Base-by-base conservation (phyloP, 2,329 filamentous ascomycete species). In the Dactylellina cionopaga region DNA sequence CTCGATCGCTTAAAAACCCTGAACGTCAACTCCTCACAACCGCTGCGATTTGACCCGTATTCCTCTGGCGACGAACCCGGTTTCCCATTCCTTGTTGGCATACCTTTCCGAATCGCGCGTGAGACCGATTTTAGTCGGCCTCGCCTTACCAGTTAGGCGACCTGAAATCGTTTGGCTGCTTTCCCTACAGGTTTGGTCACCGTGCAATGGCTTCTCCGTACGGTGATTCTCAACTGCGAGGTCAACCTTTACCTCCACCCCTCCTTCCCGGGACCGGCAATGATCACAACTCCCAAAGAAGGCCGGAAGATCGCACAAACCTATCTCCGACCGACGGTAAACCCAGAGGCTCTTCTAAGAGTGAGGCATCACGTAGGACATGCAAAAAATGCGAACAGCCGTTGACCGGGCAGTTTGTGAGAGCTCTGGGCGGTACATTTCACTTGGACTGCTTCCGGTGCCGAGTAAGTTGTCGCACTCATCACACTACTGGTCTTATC, bases 381-480 rank as follows among this genome's bases (percentile, higher is more conserved):
- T 94, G 91, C 82, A 93, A 92, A 78, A 97, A 96, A 81, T 99
- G 95, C 79, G 88, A 89, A 75, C 90, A 94, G 80, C 85, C 89
- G 60, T 84, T 99, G 80, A 96, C 92, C 0, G 95, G 95, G 43
- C 95, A 99, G 81, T 99, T 98, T 80, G 95, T 99, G 75, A 88
- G 95, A 77, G 95, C 95, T 46, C 83, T 99, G 62, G 92, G 93
- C 60, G 93, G 92, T 66, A 98, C 94, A 58, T 99, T 92, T 80
- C 95, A 99, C 83, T 83, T 99, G 76, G 94, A 99, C 81, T 99
- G 95, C 84, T 99, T 99, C 82, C 96, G 92, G 80, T 99, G 95
- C 81, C 88, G 92, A 82, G 94, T 97, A 86, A 83, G 88, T 85
- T 41, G 24, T 39, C 17, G 31, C 56, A 35, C n/a, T n/a, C n/a